These are phyloP conservation scores for Balakata baccata DNA, from an alignment of 345 rosid genomes.

Conservation along the genomic window DNA sequence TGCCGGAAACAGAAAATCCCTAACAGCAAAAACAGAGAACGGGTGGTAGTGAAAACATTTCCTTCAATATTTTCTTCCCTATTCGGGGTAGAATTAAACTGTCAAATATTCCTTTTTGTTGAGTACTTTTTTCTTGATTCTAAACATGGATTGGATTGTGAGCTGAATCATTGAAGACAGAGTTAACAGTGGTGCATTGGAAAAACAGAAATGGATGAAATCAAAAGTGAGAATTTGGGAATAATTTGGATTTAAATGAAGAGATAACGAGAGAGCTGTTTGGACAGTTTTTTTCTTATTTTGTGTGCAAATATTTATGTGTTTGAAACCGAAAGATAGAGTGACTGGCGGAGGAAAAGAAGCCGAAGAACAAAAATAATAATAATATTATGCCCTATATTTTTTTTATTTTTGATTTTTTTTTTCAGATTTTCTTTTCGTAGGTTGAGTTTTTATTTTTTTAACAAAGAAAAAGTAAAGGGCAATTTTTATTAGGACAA, in stretches of 20 bases:
- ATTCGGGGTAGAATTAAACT: too few relatives aligned
- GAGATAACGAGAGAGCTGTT: too few relatives aligned
- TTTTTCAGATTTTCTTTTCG: too few relatives aligned
- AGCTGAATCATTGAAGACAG: not conserved
- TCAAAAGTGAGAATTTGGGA: not conserved
- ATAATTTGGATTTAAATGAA: not conserved
- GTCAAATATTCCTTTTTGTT: too few relatives aligned
- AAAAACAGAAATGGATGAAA: conserved; percentile 8
- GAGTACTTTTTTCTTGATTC: too few relatives aligned
- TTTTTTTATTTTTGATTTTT: conserved; percentile 21
- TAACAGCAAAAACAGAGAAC: conserved; percentile 1
- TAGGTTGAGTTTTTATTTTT: too few relatives aligned
- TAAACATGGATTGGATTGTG: not conserved
- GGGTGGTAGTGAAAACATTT: not conserved
- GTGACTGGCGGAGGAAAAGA: too few relatives aligned
- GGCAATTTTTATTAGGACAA: too few relatives aligned
- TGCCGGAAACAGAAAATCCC: conserved; percentile 4
- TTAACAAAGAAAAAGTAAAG: too few relatives aligned
- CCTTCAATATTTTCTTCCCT: not conserved
- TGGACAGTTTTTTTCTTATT: conserved; percentile 1
- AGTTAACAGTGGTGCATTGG: not conserved
- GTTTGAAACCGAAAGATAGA: conserved; percentile 22
- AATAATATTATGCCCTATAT: too few relatives aligned
- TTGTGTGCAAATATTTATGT: conserved; percentile 1
- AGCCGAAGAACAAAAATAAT: conserved; percentile 23